phyloP scores from a whole-genome alignment of 257 asterid species.

The Solanum clarkiae region DNA sequence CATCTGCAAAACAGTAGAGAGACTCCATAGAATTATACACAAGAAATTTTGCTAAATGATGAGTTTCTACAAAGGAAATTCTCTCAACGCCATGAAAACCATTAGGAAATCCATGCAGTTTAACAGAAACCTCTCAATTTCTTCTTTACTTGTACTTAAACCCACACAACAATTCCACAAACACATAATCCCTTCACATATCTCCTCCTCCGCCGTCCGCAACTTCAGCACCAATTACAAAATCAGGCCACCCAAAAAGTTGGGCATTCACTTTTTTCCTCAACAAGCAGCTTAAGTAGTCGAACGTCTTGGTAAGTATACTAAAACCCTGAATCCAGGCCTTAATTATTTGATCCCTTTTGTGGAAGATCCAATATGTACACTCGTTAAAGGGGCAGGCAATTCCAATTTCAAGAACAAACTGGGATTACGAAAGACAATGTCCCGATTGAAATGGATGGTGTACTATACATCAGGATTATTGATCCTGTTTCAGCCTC shows the following conservation, averaged over 20 bases:
- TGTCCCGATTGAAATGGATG: slow-evolving; percentile 4
- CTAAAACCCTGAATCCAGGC: not conserved
- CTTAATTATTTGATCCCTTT: not conserved
- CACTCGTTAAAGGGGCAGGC: not conserved
- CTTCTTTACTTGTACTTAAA: not conserved
- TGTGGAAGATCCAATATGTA: not conserved
- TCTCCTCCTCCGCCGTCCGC: not conserved
- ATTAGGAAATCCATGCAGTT: not conserved
- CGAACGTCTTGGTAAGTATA: not conserved
- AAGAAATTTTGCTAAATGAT: not conserved
- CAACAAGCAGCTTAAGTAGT: not conserved
- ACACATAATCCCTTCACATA: not conserved
- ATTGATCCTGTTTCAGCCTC: not conserved
- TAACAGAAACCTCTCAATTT: not conserved
- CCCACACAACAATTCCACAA: not conserved
- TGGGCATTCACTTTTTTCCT: not conserved
- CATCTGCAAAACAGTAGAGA: not conserved
- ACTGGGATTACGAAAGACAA: not conserved
- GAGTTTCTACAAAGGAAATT: not conserved
- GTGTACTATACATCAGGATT: not conserved
- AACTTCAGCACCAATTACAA: not conserved
- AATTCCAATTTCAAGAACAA: not conserved
- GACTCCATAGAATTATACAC: not conserved
- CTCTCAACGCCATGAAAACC: not conserved
- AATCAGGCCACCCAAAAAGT: not conserved